Conservation (phyloP, 2,329 filamentous ascomycete genomes). For the Aspergillus hiratsukae region DNA sequence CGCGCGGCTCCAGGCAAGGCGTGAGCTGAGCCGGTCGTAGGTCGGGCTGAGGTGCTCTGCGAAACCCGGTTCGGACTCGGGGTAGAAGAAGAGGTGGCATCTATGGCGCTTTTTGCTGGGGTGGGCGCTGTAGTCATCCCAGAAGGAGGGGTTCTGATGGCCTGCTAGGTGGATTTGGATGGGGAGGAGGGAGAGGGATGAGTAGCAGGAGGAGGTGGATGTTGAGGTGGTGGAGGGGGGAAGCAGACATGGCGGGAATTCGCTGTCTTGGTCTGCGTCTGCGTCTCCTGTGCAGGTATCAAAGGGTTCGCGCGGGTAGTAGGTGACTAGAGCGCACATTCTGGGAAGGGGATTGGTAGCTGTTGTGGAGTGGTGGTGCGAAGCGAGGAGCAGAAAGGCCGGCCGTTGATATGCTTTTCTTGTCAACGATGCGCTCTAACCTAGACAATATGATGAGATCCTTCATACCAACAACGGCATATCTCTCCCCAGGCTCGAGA, state of each 20-base stretch:
- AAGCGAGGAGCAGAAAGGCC: slow-evolving; percentile 51
- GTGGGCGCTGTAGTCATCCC: slow-evolving; percentile 20
- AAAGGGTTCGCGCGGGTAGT: slow-evolving; percentile 44
- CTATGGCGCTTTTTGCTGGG: slow-evolving; percentile 28
- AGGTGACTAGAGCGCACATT: slow-evolving; percentile 55
- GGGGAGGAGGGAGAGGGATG: slow-evolving; percentile 27
- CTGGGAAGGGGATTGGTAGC: slow-evolving; percentile 54
- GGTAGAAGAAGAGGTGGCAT: slow-evolving; percentile 48
- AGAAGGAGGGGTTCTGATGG: slow-evolving; percentile 35
- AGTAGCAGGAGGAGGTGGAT: slow-evolving; percentile 22
- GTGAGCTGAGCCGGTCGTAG: slow-evolving; percentile 57
- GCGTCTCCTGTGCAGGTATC: background rate
- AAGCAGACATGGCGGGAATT: slow-evolving; percentile 31
- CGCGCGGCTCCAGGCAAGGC: slow-evolving; percentile 62
- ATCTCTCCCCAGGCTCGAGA: slow-evolving; percentile 52
- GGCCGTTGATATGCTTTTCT: slow-evolving; percentile 55
- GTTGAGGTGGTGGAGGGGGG: slow-evolving; percentile 24
- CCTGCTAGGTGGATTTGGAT: slow-evolving; percentile 56
- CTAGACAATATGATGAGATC: too few relatives aligned
- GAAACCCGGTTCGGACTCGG: slow-evolving; percentile 56
- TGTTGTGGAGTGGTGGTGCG: slow-evolving; percentile 32
- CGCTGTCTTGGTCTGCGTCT: background rate
- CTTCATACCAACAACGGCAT: slow-evolving; percentile 54
- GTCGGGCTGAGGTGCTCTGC: slow-evolving; percentile 61
- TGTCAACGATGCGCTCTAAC: background rate